phyloP scores from a whole-genome alignment of 345 rosid genomes.

The Bruguiera gymnorhiza region DNA sequence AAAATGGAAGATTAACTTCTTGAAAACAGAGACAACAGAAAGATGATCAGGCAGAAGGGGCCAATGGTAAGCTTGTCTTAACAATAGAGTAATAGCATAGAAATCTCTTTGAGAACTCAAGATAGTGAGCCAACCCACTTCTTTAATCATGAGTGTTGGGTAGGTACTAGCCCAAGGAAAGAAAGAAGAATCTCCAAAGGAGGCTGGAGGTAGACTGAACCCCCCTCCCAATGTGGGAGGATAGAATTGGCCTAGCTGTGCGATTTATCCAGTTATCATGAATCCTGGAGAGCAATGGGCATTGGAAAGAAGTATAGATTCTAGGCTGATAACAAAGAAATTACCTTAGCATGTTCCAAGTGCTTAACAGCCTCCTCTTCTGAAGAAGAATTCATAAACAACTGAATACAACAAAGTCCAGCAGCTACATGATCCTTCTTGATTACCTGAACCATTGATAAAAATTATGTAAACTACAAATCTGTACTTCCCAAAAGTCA shows the following conservation, averaged over 20 bases:
- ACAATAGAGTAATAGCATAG: no score
- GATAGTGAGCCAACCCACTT: no score
- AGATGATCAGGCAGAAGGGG: no score
- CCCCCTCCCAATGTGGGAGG: no score
- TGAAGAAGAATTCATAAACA: constrained; percentile 81
- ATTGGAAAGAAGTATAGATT: no score
- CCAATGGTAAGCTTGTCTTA: no score
- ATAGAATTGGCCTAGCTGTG: no score
- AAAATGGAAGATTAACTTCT: constrained; percentile 5
- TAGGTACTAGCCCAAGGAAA: background rate
- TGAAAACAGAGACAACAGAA: background rate
- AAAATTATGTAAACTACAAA: background rate
- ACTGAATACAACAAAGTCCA: constrained; percentile 91
- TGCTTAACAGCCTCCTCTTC: constrained; percentile 92
- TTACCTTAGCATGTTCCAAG: constrained; percentile 87
- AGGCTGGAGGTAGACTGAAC: background rate
- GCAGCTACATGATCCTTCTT: constrained; percentile 94
- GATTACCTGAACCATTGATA: constrained; percentile 57
- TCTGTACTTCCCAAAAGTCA: background rate
- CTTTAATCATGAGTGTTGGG: no score
- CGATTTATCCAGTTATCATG: no score
- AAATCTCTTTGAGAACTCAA: no score
- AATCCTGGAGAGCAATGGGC: no score
- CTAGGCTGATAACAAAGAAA: constrained; percentile 2
- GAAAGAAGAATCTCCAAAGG: background rate